Percentiles rank a stretch among this genome's conserved stretches.
phyloP scores from a whole-genome alignment of 345 rosid species.

The Melaleuca quinquenervia region DNA sequence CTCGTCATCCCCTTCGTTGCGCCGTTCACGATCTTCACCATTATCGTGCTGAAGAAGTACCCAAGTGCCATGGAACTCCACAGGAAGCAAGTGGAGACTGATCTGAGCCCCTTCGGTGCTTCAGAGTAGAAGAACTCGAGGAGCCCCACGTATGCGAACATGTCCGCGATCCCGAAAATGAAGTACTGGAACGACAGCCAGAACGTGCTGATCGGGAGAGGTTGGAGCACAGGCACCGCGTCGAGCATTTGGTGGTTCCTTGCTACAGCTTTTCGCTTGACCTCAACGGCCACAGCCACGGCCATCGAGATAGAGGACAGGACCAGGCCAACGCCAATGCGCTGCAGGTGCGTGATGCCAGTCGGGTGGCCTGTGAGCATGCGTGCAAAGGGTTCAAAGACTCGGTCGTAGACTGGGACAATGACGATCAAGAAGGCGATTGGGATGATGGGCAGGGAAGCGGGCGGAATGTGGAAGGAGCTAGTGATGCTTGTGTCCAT shows the following conservation, averaged over 20 bases:
- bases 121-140: slow-evolving; percentile 57
- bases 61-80: slow-evolving; percentile 56
- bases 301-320: slow-evolving; percentile 41
- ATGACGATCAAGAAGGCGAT: slow-evolving; percentile 24
- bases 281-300: slow-evolving; percentile 29
- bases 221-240: slow-evolving; percentile 23
- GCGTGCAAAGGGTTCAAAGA: slow-evolving; percentile 27
- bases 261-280: slow-evolving; percentile 38
- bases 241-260: slow-evolving; percentile 37
- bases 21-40: slow-evolving; percentile 31
- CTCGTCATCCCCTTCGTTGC: not conserved
- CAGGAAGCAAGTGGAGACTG: slow-evolving; percentile 36
- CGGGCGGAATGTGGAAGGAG: slow-evolving; percentile 37
- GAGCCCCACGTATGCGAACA: slow-evolving; percentile 42
- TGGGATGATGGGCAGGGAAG: slow-evolving; percentile 45
- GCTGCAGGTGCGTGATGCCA: slow-evolving; percentile 49
- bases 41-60: slow-evolving; percentile 28
- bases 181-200: slow-evolving; percentile 53
- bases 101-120: slow-evolving; percentile 33
- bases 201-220: slow-evolving; percentile 34
- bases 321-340: slow-evolving; percentile 41
- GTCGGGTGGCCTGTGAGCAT: slow-evolving; percentile 34
- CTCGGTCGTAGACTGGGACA: slow-evolving; percentile 29
- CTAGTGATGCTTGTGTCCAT: slow-evolving; percentile 31
- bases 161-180: slow-evolving; percentile 45